phyloP scores from a whole-genome alignment of 495 filamentous ascomycete species.

The Penicilliopsis zonata region DNA sequence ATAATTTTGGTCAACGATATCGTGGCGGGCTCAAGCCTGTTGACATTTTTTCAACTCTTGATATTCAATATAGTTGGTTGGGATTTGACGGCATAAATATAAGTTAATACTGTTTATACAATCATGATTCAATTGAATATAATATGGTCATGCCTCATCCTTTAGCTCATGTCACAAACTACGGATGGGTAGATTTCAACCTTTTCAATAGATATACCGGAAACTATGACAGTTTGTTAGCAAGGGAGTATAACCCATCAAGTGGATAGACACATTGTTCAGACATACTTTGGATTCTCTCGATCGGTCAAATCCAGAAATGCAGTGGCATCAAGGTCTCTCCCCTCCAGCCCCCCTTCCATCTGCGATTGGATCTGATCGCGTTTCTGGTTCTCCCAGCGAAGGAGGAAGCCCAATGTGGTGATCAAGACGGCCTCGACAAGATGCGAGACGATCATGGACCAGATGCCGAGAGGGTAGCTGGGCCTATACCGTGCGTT shows the following conservation, averaged over 20 bases:
- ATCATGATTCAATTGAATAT: too few species aligned
- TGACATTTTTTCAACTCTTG: too few species aligned
- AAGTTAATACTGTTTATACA: too few species aligned
- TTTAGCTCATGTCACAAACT: too few species aligned
- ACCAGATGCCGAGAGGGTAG: slow-evolving; percentile 48
- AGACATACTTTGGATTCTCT: slow-evolving; percentile 37
- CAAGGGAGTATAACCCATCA: too few species aligned
- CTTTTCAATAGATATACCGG: slow-evolving; percentile 1
- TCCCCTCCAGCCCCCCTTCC: slow-evolving; percentile 33
- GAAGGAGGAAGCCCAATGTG: slow-evolving; percentile 33
- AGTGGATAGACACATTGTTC: too few species aligned
- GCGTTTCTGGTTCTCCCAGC: slow-evolving; percentile 43
- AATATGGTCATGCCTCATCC: too few species aligned
- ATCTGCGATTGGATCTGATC: slow-evolving; percentile 38
- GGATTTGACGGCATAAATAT: too few species aligned
- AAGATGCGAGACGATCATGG: slow-evolving; percentile 49
- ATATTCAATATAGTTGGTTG: too few species aligned
- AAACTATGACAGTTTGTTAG: neutral
- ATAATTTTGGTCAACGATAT: too few species aligned
- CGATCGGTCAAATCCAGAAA: slow-evolving; percentile 50
- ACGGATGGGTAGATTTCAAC: neutral
- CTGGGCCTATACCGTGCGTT: slow-evolving; percentile 24
- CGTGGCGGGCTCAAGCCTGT: too few species aligned
- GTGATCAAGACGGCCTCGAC: slow-evolving; percentile 38
- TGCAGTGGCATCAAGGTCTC: slow-evolving; percentile 42